Evolutionary conservation across 306 rosid species (phyloP).

Genomic region (Casuarina glauca): DNA sequence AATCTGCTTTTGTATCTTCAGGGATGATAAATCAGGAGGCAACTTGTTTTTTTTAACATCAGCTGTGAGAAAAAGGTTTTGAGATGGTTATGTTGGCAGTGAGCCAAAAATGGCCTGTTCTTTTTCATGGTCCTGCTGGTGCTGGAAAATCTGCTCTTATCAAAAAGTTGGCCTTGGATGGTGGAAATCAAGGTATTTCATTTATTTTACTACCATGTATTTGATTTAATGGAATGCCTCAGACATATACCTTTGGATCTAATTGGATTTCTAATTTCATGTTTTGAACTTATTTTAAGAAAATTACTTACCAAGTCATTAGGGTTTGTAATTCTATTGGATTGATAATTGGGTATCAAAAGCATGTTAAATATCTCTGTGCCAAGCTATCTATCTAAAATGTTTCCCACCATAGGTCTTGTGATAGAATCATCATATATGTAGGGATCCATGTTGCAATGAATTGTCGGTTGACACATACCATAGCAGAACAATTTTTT

Average conservation of each 20-base stretch:
- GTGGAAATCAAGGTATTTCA: constrained; percentile 47
- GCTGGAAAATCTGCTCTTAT: constrained; percentile 88
- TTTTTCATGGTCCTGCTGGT: constrained; percentile 80
- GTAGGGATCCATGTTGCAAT: too few species aligned
- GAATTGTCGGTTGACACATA: too few species aligned
- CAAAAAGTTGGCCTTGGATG: constrained; percentile 61
- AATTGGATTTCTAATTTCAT: not conserved
- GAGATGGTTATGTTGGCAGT: constrained; percentile 70
- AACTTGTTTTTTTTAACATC: constrained; percentile 62
- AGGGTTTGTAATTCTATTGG: too few species aligned
- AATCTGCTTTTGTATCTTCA: constrained; percentile 31
- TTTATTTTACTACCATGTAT: not conserved
- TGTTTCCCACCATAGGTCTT: too few species aligned
- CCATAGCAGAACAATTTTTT: too few species aligned
- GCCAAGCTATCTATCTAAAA: too few species aligned
- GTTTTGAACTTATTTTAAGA: not conserved
- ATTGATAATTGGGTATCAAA: too few species aligned
- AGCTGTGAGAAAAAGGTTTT: constrained; percentile 54
- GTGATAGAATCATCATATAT: too few species aligned
- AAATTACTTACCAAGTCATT: too few species aligned
- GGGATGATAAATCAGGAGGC: constrained; percentile 43
- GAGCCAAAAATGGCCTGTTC: constrained; percentile 87
- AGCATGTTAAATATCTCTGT: too few species aligned
- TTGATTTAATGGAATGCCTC: not conserved
- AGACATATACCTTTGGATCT: not conserved